Percentiles rank a stretch among this genome's conserved stretches.
These are phyloP conservation scores for Floccularia luteovirens DNA, from an alignment of 768 basidiomycete species.

Conservation along the genomic window DNA sequence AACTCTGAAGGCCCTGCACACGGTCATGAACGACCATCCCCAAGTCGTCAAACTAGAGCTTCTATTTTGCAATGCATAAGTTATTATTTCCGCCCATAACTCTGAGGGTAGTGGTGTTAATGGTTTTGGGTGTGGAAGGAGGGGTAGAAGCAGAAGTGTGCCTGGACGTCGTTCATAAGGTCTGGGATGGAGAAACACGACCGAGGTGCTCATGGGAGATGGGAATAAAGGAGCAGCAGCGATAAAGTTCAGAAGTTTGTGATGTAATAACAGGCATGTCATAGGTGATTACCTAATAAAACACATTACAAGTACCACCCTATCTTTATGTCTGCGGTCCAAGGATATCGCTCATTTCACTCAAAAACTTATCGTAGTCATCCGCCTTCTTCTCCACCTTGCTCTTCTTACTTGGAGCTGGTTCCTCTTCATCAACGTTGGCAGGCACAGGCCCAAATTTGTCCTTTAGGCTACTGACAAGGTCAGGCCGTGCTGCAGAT, in stretches of 20 bases:
- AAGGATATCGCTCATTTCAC: conserved; percentile 68
- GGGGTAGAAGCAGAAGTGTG: conserved; percentile 56
- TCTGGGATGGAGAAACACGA: conserved; percentile 56
- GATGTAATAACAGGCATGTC: no score
- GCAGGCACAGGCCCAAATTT: conserved; percentile 44
- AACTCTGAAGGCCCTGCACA: conserved; percentile 42
- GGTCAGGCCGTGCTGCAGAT: conserved; percentile 55
- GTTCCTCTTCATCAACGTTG: conserved; percentile 3
- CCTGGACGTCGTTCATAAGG: conserved; percentile 56
- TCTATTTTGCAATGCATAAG: conserved; percentile 22
- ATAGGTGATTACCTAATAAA: no score
- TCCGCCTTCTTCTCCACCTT: conserved; percentile 38
- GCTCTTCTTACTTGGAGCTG: conserved; percentile 13
- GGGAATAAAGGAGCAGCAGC: no score
- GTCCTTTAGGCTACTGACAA: conserved; percentile 51
- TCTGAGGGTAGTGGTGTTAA: conserved; percentile 57
- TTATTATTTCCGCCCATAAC: conserved; percentile 62
- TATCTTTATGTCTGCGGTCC: conserved; percentile 16
- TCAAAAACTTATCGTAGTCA: conserved; percentile 72
- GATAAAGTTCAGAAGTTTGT: no score
- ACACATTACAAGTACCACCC: no score
- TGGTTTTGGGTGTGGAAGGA: conserved; percentile 49
- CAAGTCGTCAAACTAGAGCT: conserved; percentile 12
- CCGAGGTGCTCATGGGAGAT: conserved; percentile 21
- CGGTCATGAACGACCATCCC: conserved; percentile 27